Evolutionary conservation across 768 basidiomycete species (phyloP).

Genomic region (Mycena maculata): DNA sequence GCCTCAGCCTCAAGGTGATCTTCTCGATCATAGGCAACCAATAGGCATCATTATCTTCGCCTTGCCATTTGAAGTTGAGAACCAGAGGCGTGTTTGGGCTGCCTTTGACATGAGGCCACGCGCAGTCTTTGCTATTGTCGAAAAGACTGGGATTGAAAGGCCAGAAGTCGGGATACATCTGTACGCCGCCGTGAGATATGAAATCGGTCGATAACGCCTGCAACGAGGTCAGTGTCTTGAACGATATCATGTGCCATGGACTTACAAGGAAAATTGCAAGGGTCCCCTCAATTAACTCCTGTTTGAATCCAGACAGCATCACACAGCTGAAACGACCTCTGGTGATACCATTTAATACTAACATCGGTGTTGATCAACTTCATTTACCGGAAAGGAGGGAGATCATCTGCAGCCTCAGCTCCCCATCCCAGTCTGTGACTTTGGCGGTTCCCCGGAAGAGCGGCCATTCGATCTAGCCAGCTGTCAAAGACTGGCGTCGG

Average conservation of each 20-base stretch:
- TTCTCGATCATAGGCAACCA: neutral
- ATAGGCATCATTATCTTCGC: slow-evolving; percentile 1
- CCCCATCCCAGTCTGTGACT: slow-evolving; percentile 1
- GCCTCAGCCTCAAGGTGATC: neutral
- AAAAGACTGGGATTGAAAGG: slow-evolving; percentile 1
- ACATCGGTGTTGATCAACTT: neutral
- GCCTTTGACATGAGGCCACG: slow-evolving; percentile 1
- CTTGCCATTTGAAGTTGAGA: neutral
- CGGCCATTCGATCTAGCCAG: neutral
- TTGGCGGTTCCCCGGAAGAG: neutral
- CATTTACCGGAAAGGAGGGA: neutral
- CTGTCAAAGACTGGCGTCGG: neutral
- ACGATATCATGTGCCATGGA: neutral
- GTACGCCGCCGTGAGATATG: neutral
- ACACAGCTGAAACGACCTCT: neutral
- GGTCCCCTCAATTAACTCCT: neutral
- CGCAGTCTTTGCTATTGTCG: neutral
- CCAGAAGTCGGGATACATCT: slow-evolving; percentile 1
- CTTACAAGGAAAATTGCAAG: neutral
- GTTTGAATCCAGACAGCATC: neutral
- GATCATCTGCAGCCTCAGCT: neutral
- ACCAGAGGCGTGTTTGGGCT: neutral
- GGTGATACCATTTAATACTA: neutral
- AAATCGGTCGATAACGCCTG: neutral
- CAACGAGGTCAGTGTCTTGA: neutral